Base-by-base conservation (phyloP, 177 flowering plant genomes). In the Vitis hybrid region DNA sequence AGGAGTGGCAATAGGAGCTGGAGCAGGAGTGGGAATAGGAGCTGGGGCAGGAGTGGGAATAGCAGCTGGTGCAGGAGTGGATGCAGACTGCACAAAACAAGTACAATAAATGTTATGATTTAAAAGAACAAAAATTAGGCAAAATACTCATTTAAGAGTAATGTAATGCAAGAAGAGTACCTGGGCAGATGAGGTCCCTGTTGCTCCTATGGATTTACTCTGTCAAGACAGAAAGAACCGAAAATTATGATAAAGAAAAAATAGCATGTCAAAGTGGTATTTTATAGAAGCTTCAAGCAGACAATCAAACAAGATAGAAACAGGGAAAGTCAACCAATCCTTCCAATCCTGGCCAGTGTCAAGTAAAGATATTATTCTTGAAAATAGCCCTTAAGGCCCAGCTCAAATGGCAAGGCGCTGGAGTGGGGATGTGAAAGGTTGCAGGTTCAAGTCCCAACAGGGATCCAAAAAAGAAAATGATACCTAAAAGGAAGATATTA, bases 151-250 rank as follows among this genome's bases (percentile, higher is more conserved):
- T 29, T 18, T 66, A 61, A 69, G 21, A 49, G 10, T 31, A 67
- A 67, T 31, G 15, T 67, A 52, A 51, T 66, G 51, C 12, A 63
- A 21, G 21, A 13, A 77, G 33, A 45, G 13, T 82, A 93, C 99
- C 90, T 89, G 90, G 39, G 86, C 62, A 49, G 97, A 88, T 56
- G 94, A 83, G 8, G 88, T 50, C 33, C 94, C 96, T 59, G 85
- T 71, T 59, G 90, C 75, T 64, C 85, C 77, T 29, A 71, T 55
- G 52, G 81, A 66, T 85, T 95, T 95, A 79, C 92, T 91, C 99
- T 94, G 86, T 60, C 62, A 26, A 66, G 22, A 56, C 59, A 64
- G 50, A 18, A 60, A 56, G 51, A 65, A 31, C 12, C 48, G 2
- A 15, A 14, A 7, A 45, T 31, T 29, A 51, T 14, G 4, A 26